Evolutionary conservation across 495 filamentous ascomycete species (phyloP).

Genomic region (Hypoxylon trugodes): DNA sequence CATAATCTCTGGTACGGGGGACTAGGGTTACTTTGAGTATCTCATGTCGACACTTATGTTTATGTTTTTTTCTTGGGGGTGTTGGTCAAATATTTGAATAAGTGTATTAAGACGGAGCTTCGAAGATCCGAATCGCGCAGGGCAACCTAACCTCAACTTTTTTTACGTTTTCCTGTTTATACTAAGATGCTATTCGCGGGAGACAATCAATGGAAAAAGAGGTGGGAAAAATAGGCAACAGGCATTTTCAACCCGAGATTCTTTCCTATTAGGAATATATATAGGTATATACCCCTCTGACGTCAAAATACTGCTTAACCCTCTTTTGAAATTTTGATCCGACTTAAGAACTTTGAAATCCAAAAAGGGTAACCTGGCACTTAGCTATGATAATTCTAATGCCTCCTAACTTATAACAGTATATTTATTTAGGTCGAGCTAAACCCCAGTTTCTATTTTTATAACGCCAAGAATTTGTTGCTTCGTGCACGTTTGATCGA

Average conservation of each 20-base stretch:
- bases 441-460: too few relatives aligned
- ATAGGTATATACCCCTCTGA: conserved; percentile 34
- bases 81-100: conserved; percentile 4
- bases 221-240: too few relatives aligned
- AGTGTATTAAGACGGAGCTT: conserved; percentile 25
- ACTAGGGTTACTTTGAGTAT: conserved; percentile 11
- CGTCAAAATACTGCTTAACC: background rate
- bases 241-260: conserved; percentile 14
- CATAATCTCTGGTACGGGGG: conserved; percentile 2
- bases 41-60: conserved; percentile 8
- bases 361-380: background rate
- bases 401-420: too few relatives aligned
- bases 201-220: conserved; percentile 12
- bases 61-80: conserved; percentile 2
- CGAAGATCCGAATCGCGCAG: conserved; percentile 38
- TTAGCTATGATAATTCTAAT: too few relatives aligned
- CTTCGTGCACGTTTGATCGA: too few relatives aligned
- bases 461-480: too few relatives aligned
- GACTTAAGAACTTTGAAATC: conserved; percentile 1
- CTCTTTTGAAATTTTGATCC: background rate
- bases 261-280: too few relatives aligned
- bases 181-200: conserved; percentile 14
- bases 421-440: too few relatives aligned
- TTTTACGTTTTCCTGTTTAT: too few relatives aligned
- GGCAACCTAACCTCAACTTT: conserved; percentile 22